A percentile compares a stretch with the other conserved stretches of the same genome.
These are phyloP conservation scores for Pythium vanterpoolii DNA, from an alignment of 352 stramenopile species.

Conservation along the genomic window DNA sequence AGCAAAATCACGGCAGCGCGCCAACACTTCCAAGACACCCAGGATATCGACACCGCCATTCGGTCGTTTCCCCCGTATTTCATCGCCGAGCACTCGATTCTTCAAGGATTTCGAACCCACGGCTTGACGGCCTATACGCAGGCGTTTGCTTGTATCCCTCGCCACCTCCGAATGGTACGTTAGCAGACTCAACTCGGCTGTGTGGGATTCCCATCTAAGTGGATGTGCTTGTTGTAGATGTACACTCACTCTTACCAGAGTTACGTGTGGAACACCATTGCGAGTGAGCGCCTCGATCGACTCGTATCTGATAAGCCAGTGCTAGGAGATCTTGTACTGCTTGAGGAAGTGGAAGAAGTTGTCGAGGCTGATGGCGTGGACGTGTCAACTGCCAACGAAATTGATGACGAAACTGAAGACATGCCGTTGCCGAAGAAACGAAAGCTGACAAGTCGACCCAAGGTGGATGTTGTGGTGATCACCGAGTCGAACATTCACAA, in stretches of 20 bases:
- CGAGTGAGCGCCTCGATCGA: conserved; percentile 84
- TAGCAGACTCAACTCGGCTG: not conserved
- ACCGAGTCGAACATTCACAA: conserved; percentile 88
- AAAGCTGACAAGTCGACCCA: not conserved
- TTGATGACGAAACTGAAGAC: not conserved
- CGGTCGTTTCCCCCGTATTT: conserved; percentile 71
- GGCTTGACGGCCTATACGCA: conserved; percentile 52
- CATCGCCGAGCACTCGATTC: conserved; percentile 72
- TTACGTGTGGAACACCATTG: conserved; percentile 94
- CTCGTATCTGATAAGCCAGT: conserved; percentile 54
- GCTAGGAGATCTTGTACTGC: conserved; percentile 89
- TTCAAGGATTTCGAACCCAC: conserved; percentile 59
- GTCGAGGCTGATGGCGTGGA: conserved; percentile 1
- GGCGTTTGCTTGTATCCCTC: conserved; percentile 76
- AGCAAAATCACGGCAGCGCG: conserved; percentile 71
- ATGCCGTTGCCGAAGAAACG: conserved; percentile 4
- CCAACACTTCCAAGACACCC: conserved; percentile 56
- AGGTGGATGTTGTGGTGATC: conserved; percentile 38
- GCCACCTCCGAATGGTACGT: conserved; percentile 77
- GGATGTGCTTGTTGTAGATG: conserved; percentile 41
- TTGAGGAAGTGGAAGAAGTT: conserved; percentile 9
- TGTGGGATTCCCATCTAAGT: not conserved
- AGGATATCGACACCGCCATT: conserved; percentile 54
- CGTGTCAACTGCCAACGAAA: not conserved
- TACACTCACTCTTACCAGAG: conserved; percentile 93